These are phyloP conservation scores for Musa troglodytarum DNA, from an alignment of 176 grass and related monocot species.

Conservation along the genomic window DNA sequence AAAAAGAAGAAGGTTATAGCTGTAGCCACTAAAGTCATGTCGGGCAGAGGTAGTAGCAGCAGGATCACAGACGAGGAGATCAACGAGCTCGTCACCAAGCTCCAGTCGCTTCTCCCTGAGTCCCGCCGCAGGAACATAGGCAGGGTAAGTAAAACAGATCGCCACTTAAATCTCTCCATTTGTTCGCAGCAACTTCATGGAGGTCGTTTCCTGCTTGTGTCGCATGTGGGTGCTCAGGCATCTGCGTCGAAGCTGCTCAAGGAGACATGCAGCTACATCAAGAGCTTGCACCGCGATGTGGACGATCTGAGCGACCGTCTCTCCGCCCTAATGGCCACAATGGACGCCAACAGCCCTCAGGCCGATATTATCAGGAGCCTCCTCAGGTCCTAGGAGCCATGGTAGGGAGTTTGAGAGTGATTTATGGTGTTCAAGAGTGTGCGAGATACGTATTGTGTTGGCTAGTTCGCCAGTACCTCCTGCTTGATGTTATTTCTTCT, in stretches of 20 bases:
- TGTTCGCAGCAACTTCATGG: not conserved
- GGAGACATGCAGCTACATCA: slow-evolving; percentile 9
- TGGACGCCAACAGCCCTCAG: not conserved
- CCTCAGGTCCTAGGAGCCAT: not conserved
- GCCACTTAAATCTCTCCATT: not conserved
- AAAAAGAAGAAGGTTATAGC: slow-evolving; percentile 8
- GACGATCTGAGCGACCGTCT: slow-evolving; percentile 6
- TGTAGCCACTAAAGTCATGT: slow-evolving; percentile 20
- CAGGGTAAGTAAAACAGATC: slow-evolving; percentile 33
- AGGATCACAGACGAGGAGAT: slow-evolving; percentile 93
- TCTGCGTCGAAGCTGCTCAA: not conserved
- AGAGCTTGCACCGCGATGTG: slow-evolving; percentile 8
- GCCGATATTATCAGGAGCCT: slow-evolving; percentile 6
- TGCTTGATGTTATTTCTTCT: no score
- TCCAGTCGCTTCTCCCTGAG: slow-evolving; percentile 68
- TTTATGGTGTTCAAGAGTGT: no score
- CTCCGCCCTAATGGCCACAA: slow-evolving; percentile 1
- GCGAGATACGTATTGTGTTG: no score
- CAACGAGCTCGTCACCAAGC: slow-evolving; percentile 88
- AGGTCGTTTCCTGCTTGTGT: not conserved
- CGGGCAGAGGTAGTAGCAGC: slow-evolving; percentile 31
- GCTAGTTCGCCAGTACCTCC: no score
- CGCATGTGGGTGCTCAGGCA: not conserved
- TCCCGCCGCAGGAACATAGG: slow-evolving; percentile 45
- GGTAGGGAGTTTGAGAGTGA: not conserved